Conservation (phyloP, 2,329 filamentous ascomycete species). For the Xylariaceae sp. region DNA sequence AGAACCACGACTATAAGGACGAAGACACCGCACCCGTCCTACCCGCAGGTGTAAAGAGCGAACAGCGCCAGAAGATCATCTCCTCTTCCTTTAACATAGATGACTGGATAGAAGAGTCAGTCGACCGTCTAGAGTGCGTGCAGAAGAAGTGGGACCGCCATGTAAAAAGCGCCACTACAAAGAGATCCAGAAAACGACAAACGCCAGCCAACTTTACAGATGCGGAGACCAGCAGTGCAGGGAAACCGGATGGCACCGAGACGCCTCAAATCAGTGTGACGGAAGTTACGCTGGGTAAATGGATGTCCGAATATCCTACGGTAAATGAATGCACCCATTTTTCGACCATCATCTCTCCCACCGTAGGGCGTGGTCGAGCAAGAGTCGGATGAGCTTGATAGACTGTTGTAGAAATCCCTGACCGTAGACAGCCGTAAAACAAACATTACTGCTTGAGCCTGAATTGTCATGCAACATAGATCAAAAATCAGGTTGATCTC, state of each 20-base stretch:
- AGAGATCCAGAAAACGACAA: neutral
- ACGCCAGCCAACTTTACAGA: neutral
- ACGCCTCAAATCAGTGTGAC: conserved; percentile 18
- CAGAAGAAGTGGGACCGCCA: conserved; percentile 29
- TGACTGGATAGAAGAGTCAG: conserved; percentile 22
- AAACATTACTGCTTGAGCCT: no score
- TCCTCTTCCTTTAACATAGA: conserved; percentile 13
- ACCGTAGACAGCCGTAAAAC: no score
- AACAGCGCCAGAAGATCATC: conserved; percentile 2
- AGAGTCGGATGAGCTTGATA: no score
- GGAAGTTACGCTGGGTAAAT: conserved; percentile 30
- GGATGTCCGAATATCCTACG: conserved; percentile 44
- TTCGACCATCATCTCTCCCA: conserved; percentile 47
- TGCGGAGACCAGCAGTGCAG: conserved; percentile 7
- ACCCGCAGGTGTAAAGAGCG: conserved; percentile 1
- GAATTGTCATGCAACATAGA: no score
- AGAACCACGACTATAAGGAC: conserved; percentile 44
- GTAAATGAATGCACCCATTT: conserved; percentile 53
- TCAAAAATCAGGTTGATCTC: no score
- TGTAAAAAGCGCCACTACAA: conserved; percentile 8
- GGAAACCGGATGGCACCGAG: conserved; percentile 1
- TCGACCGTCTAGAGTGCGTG: conserved; percentile 26
- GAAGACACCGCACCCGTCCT: conserved; percentile 1
- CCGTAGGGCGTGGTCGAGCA: no score
- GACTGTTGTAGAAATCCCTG: no score